phyloP scores from a whole-genome alignment of 176 grass and related monocot genomes.

The Tuctoria greenei region DNA sequence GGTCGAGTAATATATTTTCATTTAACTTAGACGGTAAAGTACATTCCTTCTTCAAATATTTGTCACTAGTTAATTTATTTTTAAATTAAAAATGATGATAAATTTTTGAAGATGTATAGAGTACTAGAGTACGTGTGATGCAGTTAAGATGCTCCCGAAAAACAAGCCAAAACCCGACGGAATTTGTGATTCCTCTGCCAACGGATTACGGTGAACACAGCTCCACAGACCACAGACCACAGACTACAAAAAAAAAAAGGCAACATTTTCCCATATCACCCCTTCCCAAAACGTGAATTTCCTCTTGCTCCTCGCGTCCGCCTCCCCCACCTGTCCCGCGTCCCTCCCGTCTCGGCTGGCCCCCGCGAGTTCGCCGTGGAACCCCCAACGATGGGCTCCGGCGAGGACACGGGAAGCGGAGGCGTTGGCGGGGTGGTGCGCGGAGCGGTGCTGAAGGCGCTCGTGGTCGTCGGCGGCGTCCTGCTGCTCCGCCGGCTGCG shows the following conservation, averaged over 20 bases:
- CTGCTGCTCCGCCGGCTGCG: conserved; percentile 73
- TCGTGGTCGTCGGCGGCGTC: conserved; percentile 74
- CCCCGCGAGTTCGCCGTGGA: conserved; percentile 36
- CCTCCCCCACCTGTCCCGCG: not conserved
- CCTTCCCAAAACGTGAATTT: conserved; percentile 13
- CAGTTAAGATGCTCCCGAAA: too few relatives aligned
- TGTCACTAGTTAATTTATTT: too few relatives aligned
- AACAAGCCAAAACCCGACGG: too few relatives aligned
- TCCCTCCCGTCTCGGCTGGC: not conserved
- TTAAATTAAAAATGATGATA: too few relatives aligned
- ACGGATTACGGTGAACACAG: too few relatives aligned
- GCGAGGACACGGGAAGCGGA: conserved; percentile 39
- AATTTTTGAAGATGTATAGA: too few relatives aligned
- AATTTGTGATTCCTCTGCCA: too few relatives aligned
- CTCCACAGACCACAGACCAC: not conserved
- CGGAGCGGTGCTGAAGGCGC: conserved; percentile 74
- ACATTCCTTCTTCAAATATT: too few relatives aligned
- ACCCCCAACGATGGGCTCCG: conserved; percentile 60
- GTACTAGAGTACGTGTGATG: too few relatives aligned
- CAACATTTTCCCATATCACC: not conserved
- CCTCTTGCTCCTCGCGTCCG: not conserved
- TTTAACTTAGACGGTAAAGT: too few relatives aligned
- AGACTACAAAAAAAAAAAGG: too few relatives aligned
- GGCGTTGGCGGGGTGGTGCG: conserved; percentile 47
- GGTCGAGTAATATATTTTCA: too few relatives aligned